Percentiles rank a stretch among this genome's conserved stretches.
phyloP scores from a whole-genome alignment of 2,329 filamentous ascomycete genomes.

The Byssochlamys sp. region DNA sequence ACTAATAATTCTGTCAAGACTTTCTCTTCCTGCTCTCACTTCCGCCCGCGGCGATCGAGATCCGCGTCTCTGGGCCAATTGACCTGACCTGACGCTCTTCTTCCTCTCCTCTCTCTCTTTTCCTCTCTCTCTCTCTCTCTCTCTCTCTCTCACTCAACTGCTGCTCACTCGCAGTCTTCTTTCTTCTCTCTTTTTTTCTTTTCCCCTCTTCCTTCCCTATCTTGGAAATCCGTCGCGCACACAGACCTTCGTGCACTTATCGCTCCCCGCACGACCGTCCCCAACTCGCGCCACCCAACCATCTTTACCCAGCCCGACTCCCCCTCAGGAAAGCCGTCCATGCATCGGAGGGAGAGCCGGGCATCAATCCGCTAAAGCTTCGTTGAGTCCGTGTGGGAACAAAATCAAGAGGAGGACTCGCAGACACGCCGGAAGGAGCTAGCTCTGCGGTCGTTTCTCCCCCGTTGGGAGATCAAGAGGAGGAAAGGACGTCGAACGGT shows the following conservation, averaged over 20 bases:
- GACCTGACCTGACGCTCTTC: constrained; percentile 4
- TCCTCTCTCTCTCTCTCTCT: constrained; percentile 2
- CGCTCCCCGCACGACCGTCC: neutral
- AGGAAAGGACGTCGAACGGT: no score
- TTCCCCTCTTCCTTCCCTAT: neutral
- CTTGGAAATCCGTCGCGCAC: neutral
- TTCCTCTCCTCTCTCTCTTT: constrained; percentile 4
- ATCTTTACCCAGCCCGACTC: neutral
- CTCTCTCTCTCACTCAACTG: constrained; percentile 3
- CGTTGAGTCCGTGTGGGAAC: neutral
- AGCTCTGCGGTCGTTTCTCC: neutral
- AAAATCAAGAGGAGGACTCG: neutral
- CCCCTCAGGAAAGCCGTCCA: neutral
- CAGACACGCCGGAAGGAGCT: neutral
- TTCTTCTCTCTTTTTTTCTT: constrained; percentile 1
- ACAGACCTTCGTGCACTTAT: neutral
- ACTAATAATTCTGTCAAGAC: no score
- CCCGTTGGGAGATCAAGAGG: no score
- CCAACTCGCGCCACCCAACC: neutral
- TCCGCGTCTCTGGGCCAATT: constrained; percentile 4
- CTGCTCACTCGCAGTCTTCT: constrained; percentile 2
- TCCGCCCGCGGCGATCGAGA: neutral
- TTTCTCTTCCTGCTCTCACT: no score
- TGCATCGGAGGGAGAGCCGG: neutral
- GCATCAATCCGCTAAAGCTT: neutral